Conservation (phyloP, 2,329 filamentous ascomycete species). For the Emergomyces orientalis region DNA sequence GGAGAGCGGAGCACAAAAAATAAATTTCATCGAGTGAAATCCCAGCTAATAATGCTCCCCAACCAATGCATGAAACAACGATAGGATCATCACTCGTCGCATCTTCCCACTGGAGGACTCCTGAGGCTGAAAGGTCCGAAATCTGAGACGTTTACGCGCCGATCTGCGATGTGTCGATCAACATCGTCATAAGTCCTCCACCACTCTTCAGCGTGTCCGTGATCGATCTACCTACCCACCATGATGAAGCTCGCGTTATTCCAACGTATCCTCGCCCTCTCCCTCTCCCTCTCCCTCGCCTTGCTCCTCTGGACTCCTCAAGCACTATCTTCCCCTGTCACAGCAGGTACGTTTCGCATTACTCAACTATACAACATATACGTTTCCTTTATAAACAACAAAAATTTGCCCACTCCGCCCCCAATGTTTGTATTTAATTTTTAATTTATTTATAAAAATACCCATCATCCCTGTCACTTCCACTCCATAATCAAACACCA, state of each 20-base stretch:
- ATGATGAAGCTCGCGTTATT: not conserved
- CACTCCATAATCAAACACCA: too few relatives aligned
- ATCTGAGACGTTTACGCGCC: not conserved
- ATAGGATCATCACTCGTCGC: not conserved
- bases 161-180: constrained; percentile 1
- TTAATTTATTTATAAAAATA: too few relatives aligned
- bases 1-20: not conserved
- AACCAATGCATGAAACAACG: not conserved
- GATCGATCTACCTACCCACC: not conserved
- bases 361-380: not conserved
- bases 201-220: too few relatives aligned
- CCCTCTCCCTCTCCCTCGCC: not conserved
- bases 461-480: too few relatives aligned
- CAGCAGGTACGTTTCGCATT: not conserved
- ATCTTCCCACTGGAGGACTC: not conserved
- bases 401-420: too few relatives aligned
- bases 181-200: not conserved
- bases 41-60: not conserved
- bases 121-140: not conserved
- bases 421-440: too few relatives aligned
- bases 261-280: not conserved
- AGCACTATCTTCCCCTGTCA: not conserved
- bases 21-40: not conserved
- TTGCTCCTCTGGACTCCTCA: not conserved
- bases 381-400: too few relatives aligned